phyloP scores from a whole-genome alignment of 345 rosid genomes.

The Populus pruinosa region DNA sequence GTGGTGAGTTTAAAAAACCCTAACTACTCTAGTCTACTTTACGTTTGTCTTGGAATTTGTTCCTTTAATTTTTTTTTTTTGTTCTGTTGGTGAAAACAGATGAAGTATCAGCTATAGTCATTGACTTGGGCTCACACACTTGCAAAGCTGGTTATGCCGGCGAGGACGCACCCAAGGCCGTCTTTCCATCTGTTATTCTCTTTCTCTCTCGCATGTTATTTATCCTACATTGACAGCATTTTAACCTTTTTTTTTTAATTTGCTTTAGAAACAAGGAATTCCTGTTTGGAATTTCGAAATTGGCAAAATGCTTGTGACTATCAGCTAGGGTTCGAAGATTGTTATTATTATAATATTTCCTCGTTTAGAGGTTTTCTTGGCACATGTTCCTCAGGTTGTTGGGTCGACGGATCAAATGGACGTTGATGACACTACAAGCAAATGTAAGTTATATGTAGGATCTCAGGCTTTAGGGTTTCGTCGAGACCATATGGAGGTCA shows the following conservation, averaged over 20 bases:
- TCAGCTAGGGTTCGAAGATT: neutral
- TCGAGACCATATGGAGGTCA: slow-evolving; percentile 91
- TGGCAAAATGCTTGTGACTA: neutral
- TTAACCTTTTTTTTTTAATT: neutral
- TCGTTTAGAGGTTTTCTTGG: neutral
- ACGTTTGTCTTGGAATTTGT: neutral
- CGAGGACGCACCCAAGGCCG: slow-evolving; percentile 99
- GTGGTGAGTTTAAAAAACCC: slow-evolving; percentile 51
- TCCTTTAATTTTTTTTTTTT: neutral
- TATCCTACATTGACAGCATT: neutral
- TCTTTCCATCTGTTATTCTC: slow-evolving; percentile 81
- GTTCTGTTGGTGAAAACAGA: slow-evolving; percentile 40
- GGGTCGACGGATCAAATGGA: slow-evolving; percentile 94
- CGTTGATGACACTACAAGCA: slow-evolving; percentile 51
- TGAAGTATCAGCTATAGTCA: slow-evolving; percentile 97
- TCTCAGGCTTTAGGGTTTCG: slow-evolving; percentile 87
- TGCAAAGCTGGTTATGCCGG: slow-evolving; percentile 99
- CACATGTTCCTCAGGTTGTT: slow-evolving; percentile 52
- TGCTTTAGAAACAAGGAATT: neutral
- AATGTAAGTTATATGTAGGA: slow-evolving; percentile 79
- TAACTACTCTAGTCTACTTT: neutral
- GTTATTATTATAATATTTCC: neutral
- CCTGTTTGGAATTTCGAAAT: neutral
- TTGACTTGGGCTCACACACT: slow-evolving; percentile 96
- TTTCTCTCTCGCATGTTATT: neutral